Base-by-base conservation (phyloP, 208 protist species). In the Crithidia mellificae region DNA sequence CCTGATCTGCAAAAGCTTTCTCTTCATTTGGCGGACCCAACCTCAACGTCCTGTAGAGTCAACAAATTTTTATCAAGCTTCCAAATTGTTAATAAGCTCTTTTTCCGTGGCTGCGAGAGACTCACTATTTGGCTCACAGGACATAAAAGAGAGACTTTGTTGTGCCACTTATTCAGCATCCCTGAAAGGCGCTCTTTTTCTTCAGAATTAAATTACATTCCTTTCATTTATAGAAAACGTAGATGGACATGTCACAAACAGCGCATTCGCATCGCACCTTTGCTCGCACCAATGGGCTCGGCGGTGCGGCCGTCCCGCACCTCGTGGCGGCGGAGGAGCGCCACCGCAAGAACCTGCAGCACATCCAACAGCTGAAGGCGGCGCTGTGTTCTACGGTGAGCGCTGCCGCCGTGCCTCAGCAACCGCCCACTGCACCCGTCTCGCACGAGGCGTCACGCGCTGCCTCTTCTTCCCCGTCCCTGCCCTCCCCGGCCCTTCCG, bases 301-400 rank as follows among this genome's bases (percentile, higher is more conserved):
- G 22, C 52, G 66, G 54, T 1, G 27, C 47, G 7, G 36, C 66
- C 4, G 47, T 64, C 32, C 66, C 56, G 12, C 54, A 44, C 27
- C 43, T 72, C 7, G 66, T 64, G 56, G 66, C 66, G 19, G 47
- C 66, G 2, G 47, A 64, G 55, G 66, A 72, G 44, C 66, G 66
- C 14, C 47, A 72, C 36, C 54, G 56, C 25, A 63, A 72, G 36
- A 72, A 72, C 47, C 19, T 72, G 44, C 56, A 72, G 29, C 44
- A 72, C 3, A 63, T 72, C 38, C 66, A 43, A 11, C 56, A 64
- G 15, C 47, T 72, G 56, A 72, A 72, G 41, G 32, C 34, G 38
- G 46, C 66, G n/a, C 56, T 72, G 25, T 72, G 66, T 56, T 72
- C 66, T 20, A 72, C 66, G 43, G 56, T 72, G 36, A 64, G 66